Conservation (phyloP, 1,284 basidiomycete genomes). For the Pseudozyma sp. region DNA sequence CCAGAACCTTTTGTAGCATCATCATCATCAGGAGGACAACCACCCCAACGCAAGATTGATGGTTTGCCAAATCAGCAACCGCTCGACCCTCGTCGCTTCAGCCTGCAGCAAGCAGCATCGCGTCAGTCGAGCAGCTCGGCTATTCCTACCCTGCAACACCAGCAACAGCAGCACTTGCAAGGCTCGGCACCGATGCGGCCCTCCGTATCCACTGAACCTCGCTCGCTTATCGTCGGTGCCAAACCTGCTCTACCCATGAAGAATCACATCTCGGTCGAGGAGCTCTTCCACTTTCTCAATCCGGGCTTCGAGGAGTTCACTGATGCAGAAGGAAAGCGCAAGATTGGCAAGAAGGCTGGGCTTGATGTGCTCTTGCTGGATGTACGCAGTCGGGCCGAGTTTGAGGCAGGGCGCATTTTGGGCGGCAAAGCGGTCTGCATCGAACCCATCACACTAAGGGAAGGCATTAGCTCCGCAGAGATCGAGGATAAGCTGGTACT, state of each 20-base stretch:
- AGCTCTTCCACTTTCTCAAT: conserved; percentile 61
- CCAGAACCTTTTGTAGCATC: conserved; percentile 48
- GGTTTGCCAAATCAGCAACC: conserved; percentile 29
- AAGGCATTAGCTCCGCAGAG: conserved; percentile 75
- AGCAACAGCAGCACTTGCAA: conserved; percentile 10
- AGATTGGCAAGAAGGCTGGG: conserved; percentile 54
- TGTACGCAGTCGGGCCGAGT: conserved; percentile 81
- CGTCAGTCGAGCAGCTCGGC: conserved; percentile 23
- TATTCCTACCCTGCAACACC: conserved; percentile 12
- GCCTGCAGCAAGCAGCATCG: conserved; percentile 21
- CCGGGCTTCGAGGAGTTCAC: conserved; percentile 62
- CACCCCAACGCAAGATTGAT: conserved; percentile 24
- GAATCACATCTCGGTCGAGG: conserved; percentile 58
- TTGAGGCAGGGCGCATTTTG: conserved; percentile 79
- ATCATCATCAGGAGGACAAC: conserved; percentile 2
- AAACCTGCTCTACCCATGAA: conserved; percentile 53
- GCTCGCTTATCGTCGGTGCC: conserved; percentile 38
- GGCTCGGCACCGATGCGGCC: conserved; percentile 9
- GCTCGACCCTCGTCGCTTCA: conserved; percentile 21
- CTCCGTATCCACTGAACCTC: conserved; percentile 6
- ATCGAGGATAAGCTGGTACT: conserved; percentile 83
- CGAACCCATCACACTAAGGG: conserved; percentile 71
- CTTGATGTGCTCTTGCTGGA: conserved; percentile 79
- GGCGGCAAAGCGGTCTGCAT: conserved; percentile 81
- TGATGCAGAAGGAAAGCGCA: conserved; percentile 49